Conservation (phyloP, 1,284 basidiomycete species). For the Filobasidium uniguttulatum region DNA sequence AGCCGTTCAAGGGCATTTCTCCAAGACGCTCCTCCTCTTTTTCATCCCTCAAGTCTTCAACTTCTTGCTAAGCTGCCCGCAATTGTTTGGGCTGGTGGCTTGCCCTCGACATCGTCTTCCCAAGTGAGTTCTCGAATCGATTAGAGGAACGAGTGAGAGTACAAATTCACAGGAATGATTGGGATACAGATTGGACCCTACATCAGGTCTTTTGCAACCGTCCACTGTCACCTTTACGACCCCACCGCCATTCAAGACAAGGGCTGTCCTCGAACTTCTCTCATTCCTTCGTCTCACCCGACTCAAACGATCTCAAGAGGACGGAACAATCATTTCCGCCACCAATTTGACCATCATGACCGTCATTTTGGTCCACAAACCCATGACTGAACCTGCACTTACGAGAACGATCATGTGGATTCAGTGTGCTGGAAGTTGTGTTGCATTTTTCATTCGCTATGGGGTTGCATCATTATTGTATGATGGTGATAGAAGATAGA, state of each 20-base stretch:
- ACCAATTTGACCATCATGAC: slow-evolving; percentile 85
- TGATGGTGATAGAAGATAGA: slow-evolving; percentile 65
- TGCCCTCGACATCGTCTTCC: slow-evolving; percentile 91
- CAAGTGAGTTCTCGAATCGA: slow-evolving; percentile 44
- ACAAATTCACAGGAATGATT: slow-evolving; percentile 8
- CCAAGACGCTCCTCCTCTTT: slow-evolving; percentile 90
- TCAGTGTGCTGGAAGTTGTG: slow-evolving; percentile 58
- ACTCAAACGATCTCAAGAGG: slow-evolving; percentile 43
- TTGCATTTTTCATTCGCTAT: slow-evolving; percentile 74
- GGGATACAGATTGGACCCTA: slow-evolving; percentile 40
- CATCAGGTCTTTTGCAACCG: slow-evolving; percentile 58
- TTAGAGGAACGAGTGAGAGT: background rate
- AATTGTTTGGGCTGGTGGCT: slow-evolving; percentile 82
- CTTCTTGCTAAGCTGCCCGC: slow-evolving; percentile 85
- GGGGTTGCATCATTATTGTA: slow-evolving; percentile 74
- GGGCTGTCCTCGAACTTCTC: slow-evolving; percentile 47
- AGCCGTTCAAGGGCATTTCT: slow-evolving; percentile 91
- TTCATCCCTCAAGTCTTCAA: slow-evolving; percentile 98
- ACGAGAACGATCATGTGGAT: slow-evolving; percentile 56
- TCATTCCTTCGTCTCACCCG: slow-evolving; percentile 52
- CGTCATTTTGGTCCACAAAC: slow-evolving; percentile 56
- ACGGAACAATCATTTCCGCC: slow-evolving; percentile 44
- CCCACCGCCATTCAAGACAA: slow-evolving; percentile 43
- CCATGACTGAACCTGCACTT: slow-evolving; percentile 64
- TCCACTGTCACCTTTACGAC: slow-evolving; percentile 51